phyloP scores from a whole-genome alignment of 768 basidiomycete genomes.

The Hemileccinum rubropunctum region DNA sequence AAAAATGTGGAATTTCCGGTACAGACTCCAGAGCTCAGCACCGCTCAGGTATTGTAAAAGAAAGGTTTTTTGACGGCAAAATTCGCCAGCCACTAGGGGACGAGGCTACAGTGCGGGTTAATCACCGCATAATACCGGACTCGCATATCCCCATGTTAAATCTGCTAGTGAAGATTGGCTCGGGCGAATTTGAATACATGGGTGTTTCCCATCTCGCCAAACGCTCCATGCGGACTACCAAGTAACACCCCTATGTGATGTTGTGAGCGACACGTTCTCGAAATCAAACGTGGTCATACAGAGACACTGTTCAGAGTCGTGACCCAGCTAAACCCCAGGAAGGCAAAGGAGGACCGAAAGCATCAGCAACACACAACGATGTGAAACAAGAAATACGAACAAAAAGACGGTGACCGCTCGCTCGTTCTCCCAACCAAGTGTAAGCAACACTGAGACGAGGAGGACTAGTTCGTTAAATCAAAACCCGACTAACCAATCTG shows the following conservation, averaged over 20 bases:
- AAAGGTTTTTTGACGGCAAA: too few relatives aligned
- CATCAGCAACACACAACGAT: constrained; percentile 1
- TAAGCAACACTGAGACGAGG: not conserved
- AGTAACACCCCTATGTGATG: constrained; percentile 20
- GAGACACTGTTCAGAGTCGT: constrained; percentile 9
- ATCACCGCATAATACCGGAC: not conserved
- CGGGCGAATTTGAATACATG: not conserved
- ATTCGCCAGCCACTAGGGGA: too few relatives aligned
- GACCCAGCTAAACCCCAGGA: constrained; percentile 11
- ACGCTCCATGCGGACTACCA: constrained; percentile 24
- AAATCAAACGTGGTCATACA: constrained; percentile 5
- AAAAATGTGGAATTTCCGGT: too few relatives aligned
- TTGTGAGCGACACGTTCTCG: not conserved
- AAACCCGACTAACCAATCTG: not conserved
- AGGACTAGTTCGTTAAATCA: not conserved
- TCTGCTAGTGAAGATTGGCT: constrained; percentile 9
- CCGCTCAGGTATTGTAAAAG: too few relatives aligned
- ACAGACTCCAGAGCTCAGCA: too few relatives aligned
- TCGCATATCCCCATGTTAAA: not conserved
- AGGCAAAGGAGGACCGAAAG: not conserved
- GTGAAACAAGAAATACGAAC: not conserved
- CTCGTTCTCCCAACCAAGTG: not conserved
- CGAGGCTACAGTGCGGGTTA: too few relatives aligned
- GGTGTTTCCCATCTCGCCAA: constrained; percentile 7
- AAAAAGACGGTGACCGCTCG: not conserved